phyloP scores from a whole-genome alignment of 495 filamentous ascomycete genomes.

The Aspergillus diversus region DNA sequence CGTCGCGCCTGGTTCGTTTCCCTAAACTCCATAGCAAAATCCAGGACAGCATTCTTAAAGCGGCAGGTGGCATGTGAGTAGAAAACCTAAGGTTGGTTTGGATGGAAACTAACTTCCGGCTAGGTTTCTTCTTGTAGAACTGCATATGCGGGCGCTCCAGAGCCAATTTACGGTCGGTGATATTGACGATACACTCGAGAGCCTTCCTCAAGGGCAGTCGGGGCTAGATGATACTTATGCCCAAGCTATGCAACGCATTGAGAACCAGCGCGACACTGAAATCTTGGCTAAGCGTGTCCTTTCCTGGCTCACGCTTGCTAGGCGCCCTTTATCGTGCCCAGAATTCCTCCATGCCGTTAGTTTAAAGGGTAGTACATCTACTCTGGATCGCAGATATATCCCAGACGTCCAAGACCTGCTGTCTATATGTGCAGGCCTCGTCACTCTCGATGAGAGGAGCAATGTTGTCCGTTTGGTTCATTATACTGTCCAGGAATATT shows the following conservation, averaged over 20 bases:
- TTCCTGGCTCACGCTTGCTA: neutral
- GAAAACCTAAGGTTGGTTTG: neutral
- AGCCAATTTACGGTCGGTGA: neutral
- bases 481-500: neutral
- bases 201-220: neutral
- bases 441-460: neutral
- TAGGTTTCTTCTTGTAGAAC: neutral
- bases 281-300: neutral
- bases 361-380: neutral
- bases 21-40: neutral
- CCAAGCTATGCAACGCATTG: conserved; percentile 1
- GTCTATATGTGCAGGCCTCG: neutral
- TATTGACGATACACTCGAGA: neutral
- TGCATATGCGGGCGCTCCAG: neutral
- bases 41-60: neutral
- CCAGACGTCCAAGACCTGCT: neutral
- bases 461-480: neutral
- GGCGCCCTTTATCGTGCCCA: neutral
- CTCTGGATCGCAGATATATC: neutral
- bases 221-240: neutral
- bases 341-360: neutral
- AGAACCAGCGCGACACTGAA: neutral
- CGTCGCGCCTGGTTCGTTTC: neutral
- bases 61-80: neutral
- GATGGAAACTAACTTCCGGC: neutral